Base-by-base conservation (phyloP, 2,329 filamentous ascomycete genomes). In the Claviceps quebecensis region DNA sequence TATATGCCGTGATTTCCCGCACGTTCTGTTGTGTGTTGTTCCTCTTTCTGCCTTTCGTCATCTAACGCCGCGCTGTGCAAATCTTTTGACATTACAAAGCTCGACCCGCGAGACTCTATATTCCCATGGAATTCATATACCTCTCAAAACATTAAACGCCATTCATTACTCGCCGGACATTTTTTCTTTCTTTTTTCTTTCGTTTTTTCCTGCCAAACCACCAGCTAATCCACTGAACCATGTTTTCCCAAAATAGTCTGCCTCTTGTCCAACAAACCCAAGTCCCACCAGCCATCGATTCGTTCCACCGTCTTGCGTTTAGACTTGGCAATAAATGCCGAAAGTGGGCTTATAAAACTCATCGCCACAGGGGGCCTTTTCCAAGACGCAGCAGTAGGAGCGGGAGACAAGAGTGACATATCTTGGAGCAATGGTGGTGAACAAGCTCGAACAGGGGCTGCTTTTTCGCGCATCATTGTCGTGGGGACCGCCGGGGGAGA, bases 231-330 rank as follows among this genome's bases (percentile, higher is more conserved):
- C 17, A 22, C 22, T 16, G 29, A 39, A 16, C 8, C 16, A 6
- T 45, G 44, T 26, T 45, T 44, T 52, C 60, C 60, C 54, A 68
- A 61, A 45, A 65, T 52, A 7, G 64, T 68, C 57, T 66, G 63
- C 53, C 72, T 67, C 61, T 65, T 72, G 26, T 74, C 72, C 50
- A 77, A 56, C 51, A 77, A 59, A 4, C 68, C 72, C 51, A 77
- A 61, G 61, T 77, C 74, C 74, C 75, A 78, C 74, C 74, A 78
- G 5, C 74, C 75, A 43, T 76, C 73, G 29, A 77, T 65, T 19
- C 69, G 63, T 40, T 71, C 65, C 54, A 75, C 3, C 43, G 74
- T 77, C 64, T 65, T 73, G 7, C 73, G 66, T 57, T 65, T 69
- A 34, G 67, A 65, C 50, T 63, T 67, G 2, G 54, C 58, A 51